phyloP scores from a whole-genome alignment of 129 eudicot species.

The Saussurea involucrata region DNA sequence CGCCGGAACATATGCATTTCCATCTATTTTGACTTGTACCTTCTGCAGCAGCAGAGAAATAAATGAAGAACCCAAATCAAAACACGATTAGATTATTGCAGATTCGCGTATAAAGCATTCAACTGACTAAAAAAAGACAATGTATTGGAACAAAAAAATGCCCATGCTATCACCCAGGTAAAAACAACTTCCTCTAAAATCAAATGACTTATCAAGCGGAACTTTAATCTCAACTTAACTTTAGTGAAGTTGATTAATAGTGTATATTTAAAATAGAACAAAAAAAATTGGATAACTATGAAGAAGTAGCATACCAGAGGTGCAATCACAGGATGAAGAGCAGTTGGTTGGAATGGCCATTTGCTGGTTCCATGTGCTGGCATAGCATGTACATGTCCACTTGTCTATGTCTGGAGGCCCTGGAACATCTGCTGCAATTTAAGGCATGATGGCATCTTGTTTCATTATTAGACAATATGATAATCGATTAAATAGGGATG shows the following conservation, averaged over 20 bases:
- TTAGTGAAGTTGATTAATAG: not conserved
- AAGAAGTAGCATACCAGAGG: constrained; percentile 46
- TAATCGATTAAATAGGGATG: not conserved
- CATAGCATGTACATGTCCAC: constrained; percentile 78
- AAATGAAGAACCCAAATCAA: constrained; percentile 8
- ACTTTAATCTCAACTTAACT: not conserved
- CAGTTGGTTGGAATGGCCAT: constrained; percentile 42
- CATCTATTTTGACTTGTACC: constrained; percentile 44
- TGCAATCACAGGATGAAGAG: constrained; percentile 78
- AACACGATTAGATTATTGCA: not conserved
- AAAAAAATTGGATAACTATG: not conserved
- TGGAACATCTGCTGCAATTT: constrained; percentile 41
- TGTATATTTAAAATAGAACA: not conserved
- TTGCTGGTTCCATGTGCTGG: constrained; percentile 36
- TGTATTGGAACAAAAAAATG: not conserved
- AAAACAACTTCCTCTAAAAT: not conserved
- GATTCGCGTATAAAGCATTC: not conserved
- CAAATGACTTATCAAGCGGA: not conserved
- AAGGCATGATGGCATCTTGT: not conserved
- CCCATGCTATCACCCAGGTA: not conserved
- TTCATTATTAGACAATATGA: not conserved
- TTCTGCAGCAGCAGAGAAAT: constrained; percentile 25
- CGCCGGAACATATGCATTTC: constrained; percentile 60
- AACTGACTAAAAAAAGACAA: not conserved
- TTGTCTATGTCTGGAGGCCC: constrained; percentile 39